These are phyloP conservation scores for Nemania abortiva DNA, from an alignment of 2,329 filamentous ascomycete genomes.

Conservation along the genomic window DNA sequence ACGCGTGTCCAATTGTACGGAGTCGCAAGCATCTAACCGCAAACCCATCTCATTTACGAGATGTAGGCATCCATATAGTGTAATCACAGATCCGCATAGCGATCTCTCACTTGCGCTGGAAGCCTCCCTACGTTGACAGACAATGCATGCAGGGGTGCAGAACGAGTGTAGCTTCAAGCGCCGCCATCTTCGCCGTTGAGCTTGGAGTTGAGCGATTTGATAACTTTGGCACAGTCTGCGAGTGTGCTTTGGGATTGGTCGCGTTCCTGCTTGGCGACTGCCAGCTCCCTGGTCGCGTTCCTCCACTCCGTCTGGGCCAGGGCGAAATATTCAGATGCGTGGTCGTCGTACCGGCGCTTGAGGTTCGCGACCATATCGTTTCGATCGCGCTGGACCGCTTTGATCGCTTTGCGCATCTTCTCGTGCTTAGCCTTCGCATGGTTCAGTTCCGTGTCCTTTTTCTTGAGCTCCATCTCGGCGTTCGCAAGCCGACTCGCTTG, in stretches of 20 bases:
- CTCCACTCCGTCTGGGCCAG: constrained; percentile 11
- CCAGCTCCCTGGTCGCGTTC: not conserved
- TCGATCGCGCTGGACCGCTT: constrained; percentile 3
- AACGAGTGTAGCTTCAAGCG: not conserved
- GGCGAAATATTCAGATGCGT: constrained; percentile 4
- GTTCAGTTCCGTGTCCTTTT: not conserved
- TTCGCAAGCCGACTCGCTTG: not conserved
- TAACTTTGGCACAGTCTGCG: constrained; percentile 11
- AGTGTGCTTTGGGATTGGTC: constrained; percentile 10
- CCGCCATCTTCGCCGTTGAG: constrained; percentile 1
- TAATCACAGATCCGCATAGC: too few relatives aligned
- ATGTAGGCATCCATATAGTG: too few relatives aligned
- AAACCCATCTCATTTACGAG: too few relatives aligned
- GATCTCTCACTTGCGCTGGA: too few relatives aligned
- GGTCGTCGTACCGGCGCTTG: constrained; percentile 18
- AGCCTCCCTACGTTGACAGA: not conserved
- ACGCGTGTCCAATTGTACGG: not conserved
- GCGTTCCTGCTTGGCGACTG: constrained; percentile 13
- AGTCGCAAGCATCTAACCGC: not conserved
- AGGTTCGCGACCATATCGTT: constrained; percentile 7
- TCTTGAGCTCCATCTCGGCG: constrained; percentile 4
- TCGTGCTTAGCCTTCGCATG: not conserved
- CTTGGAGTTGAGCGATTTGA: constrained; percentile 20
- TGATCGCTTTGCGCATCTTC: constrained; percentile 7
- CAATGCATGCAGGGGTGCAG: not conserved